phyloP scores from a whole-genome alignment of 306 rosid species.

The Carpinus fangiana region DNA sequence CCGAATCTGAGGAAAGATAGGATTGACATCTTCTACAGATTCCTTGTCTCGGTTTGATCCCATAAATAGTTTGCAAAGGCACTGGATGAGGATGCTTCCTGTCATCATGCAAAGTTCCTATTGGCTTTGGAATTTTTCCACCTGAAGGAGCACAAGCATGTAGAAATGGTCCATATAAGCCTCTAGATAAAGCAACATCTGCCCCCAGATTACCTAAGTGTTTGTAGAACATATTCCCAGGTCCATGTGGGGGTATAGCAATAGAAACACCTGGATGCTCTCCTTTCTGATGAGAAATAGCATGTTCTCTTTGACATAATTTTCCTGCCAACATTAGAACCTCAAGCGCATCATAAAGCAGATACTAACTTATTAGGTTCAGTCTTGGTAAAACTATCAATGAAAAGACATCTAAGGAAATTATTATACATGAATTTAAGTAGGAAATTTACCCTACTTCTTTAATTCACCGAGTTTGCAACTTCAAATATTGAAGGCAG shows the following conservation, averaged over 20 bases:
- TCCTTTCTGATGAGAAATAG: conserved; percentile 38
- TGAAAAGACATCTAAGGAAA: not conserved
- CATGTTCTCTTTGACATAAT: conserved; percentile 40
- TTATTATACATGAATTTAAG: not conserved
- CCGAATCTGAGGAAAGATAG: conserved; percentile 40
- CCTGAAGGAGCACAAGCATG: conserved; percentile 33
- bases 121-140: conserved; percentile 38
- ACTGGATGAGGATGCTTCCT: conserved; percentile 21
- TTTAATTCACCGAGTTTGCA: not conserved
- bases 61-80: conserved; percentile 30
- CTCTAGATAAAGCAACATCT: conserved; percentile 33
- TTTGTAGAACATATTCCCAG: conserved; percentile 20
- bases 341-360: conserved; percentile 4
- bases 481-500: not conserved
- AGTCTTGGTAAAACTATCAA: not conserved
- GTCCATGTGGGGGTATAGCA: conserved; percentile 10
- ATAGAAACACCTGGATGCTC: conserved; percentile 33
- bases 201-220: conserved; percentile 27
- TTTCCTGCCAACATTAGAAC: conserved; percentile 53
- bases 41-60: conserved; percentile 35
- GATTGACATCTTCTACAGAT: conserved; percentile 36
- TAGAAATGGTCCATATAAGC: conserved; percentile 27
- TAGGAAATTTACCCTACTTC: not conserved
- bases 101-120: conserved; percentile 17
- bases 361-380: not conserved